Conservation (phyloP, 441 rosid genomes). For the Croton laevigatus region DNA sequence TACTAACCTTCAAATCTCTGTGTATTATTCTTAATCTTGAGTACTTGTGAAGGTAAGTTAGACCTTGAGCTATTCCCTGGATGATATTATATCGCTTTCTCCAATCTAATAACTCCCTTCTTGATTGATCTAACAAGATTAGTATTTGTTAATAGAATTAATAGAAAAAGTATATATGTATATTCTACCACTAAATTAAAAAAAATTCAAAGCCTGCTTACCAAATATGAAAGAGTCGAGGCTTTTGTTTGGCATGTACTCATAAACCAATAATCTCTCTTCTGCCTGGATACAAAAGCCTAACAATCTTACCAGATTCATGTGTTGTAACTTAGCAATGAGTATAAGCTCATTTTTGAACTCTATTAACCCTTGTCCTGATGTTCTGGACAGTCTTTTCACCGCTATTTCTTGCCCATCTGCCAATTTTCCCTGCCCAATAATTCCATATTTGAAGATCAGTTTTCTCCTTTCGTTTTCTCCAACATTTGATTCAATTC, state of each 20-base stretch:
- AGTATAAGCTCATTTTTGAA: slow-evolving; percentile 45
- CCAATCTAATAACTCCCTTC: slow-evolving; percentile 34
- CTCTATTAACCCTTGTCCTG: slow-evolving; percentile 50
- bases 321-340: slow-evolving; percentile 45
- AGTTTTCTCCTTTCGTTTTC: too few species aligned
- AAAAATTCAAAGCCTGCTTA: not conserved
- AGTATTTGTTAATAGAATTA: too few species aligned
- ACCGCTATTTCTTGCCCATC: slow-evolving; percentile 49
- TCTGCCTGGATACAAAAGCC: slow-evolving; percentile 44
- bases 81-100: slow-evolving; percentile 39
- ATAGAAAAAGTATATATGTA: too few species aligned
- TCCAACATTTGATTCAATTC: not conserved
- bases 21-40: slow-evolving; percentile 63
- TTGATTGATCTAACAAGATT: not conserved
- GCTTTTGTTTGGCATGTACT: slow-evolving; percentile 48
- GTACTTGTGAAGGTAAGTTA: slow-evolving; percentile 56
- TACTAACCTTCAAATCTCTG: slow-evolving; percentile 60
- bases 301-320: slow-evolving; percentile 44
- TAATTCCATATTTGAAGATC: too few species aligned
- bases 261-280: slow-evolving; percentile 46
- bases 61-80: slow-evolving; percentile 53
- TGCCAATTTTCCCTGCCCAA: slow-evolving; percentile 41
- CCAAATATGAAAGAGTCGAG: slow-evolving; percentile 46
- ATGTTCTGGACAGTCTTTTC: slow-evolving; percentile 43
- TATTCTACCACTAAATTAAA: not conserved